phyloP scores from a whole-genome alignment of 139 green algal species.

The Tetraselmis chui region DNA sequence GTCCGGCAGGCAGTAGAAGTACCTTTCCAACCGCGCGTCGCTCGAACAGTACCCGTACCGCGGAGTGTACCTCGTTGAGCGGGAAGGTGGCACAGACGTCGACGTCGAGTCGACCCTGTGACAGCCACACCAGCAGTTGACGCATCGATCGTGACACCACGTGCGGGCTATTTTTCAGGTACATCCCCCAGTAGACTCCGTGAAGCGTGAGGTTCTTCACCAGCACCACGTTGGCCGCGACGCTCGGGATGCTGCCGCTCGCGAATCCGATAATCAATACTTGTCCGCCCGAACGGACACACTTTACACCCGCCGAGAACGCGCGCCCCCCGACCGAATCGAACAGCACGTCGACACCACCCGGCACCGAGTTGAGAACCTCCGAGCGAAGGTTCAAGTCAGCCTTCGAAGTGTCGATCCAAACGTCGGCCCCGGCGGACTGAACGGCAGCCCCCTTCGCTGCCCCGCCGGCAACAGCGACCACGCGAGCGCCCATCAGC shows the following conservation, averaged over 20 bases:
- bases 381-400: constrained; percentile 36
- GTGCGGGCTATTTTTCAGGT: constrained; percentile 47
- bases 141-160: constrained; percentile 48
- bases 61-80: constrained; percentile 42
- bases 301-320: constrained; percentile 59
- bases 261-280: constrained; percentile 83
- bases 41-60: constrained; percentile 45
- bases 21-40: constrained; percentile 63
- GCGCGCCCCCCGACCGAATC: constrained; percentile 71
- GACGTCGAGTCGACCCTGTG: constrained; percentile 36
- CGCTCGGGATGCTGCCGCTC: constrained; percentile 52
- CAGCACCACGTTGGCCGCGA: constrained; percentile 71
- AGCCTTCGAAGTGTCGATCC: constrained; percentile 12
- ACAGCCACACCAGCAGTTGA: constrained; percentile 45
- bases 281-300: constrained; percentile 64
- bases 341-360: constrained; percentile 73
- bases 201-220: constrained; percentile 83
- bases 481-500: constrained; percentile 52
- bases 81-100: constrained; percentile 50
- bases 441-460: constrained; percentile 21
- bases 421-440: neutral
- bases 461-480: constrained; percentile 48
- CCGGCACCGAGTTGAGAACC: constrained; percentile 21
- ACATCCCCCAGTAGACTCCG: constrained; percentile 73
- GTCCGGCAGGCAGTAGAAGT: too few species aligned